phyloP scores from a whole-genome alignment of 169 alveolate genomes.

The Plasmodium chabaudi region DNA sequence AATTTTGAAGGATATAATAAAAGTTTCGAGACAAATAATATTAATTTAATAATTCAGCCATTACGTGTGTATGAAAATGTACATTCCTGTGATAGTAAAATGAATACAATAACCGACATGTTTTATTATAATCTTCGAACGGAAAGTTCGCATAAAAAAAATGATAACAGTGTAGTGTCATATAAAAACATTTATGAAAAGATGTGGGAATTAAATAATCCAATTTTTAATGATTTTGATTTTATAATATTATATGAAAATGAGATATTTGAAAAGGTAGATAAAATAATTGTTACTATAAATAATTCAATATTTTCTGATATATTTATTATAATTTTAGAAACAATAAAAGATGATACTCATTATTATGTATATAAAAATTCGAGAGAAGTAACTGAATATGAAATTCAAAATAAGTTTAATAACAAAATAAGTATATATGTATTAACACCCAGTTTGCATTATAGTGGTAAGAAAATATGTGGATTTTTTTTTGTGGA shows the following conservation, averaged over 20 bases:
- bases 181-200: conserved; percentile 19
- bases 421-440: conserved; percentile 7
- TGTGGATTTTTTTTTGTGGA: conserved; percentile 66
- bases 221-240: conserved; percentile 18
- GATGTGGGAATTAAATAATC: conserved; percentile 42
- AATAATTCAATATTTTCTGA: conserved; percentile 25
- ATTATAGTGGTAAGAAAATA: conserved; percentile 2
- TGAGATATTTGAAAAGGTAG: conserved; percentile 1
- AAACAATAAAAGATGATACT: background rate
- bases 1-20: conserved; percentile 7
- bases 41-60: conserved; percentile 12
- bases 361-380: conserved; percentile 41
- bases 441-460: conserved; percentile 17
- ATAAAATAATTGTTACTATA: conserved; percentile 28
- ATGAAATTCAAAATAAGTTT: background rate
- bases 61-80: conserved; percentile 21
- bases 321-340: conserved; percentile 29
- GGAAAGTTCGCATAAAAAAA: background rate
- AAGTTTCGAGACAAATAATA: conserved; percentile 20
- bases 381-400: conserved; percentile 9
- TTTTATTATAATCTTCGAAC: conserved; percentile 10
- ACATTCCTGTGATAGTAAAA: conserved; percentile 22
- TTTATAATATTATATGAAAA: conserved; percentile 37
- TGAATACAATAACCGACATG: conserved; percentile 18
- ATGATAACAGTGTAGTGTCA: background rate